These are phyloP conservation scores for Neurospora hispaniola DNA, from an alignment of 495 filamentous ascomycete genomes.

Conservation along the genomic window DNA sequence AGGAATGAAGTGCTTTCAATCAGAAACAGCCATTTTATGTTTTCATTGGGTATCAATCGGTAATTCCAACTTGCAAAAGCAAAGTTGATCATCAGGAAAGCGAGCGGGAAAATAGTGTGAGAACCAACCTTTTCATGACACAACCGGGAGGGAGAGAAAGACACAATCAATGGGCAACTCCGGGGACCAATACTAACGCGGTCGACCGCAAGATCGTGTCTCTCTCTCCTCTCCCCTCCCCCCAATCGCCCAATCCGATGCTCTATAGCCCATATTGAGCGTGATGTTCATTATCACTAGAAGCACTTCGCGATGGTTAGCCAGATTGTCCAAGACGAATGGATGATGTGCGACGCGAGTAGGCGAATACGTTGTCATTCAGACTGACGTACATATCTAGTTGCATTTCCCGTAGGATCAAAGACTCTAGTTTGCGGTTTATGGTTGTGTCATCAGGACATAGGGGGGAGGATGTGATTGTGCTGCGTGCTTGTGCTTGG, in stretches of 20 bases:
- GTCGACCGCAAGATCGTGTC: background rate
- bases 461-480: background rate
- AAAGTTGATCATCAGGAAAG: slow-evolving; percentile 70
- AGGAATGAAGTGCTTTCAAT: slow-evolving; percentile 29
- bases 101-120: background rate
- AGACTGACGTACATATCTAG: slow-evolving; percentile 98
- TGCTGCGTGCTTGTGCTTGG: slow-evolving; percentile 2
- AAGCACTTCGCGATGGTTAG: background rate
- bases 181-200: background rate
- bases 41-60: slow-evolving; percentile 88
- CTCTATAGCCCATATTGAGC: background rate
- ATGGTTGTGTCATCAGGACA: slow-evolving; percentile 48
- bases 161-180: background rate
- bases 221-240: background rate
- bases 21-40: slow-evolving; percentile 89
- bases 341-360: background rate
- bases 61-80: slow-evolving; percentile 98
- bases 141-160: background rate
- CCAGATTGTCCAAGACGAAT: background rate
- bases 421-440: slow-evolving; percentile 99
- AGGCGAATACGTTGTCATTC: slow-evolving; percentile 35
- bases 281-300: background rate
- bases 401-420: slow-evolving; percentile 92
- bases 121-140: slow-evolving; percentile 11
- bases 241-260: background rate